Evolutionary conservation across 495 filamentous ascomycete genomes (phyloP).

Genomic region (Thermochaetoides thermophila): DNA sequence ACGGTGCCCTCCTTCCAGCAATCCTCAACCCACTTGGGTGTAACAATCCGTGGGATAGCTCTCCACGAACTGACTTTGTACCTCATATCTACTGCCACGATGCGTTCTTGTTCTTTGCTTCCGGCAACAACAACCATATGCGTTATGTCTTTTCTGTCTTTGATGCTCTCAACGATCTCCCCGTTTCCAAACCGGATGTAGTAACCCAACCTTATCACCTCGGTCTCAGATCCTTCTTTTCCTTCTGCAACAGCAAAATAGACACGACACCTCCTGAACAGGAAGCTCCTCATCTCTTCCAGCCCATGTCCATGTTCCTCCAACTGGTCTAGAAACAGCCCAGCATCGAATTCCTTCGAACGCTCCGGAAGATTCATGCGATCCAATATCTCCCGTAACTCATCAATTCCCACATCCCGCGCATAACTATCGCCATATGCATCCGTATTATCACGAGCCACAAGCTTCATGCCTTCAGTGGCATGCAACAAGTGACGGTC

Average conservation of each 20-base stretch:
- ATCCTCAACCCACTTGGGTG: conserved; percentile 55
- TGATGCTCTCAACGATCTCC: conserved; percentile 27
- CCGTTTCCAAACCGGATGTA: conserved; percentile 53
- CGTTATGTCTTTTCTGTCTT: conserved; percentile 39
- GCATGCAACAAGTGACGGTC: conserved; percentile 40
- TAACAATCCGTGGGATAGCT: conserved; percentile 57
- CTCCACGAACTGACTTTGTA: conserved; percentile 25
- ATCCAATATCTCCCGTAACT: conserved; percentile 44
- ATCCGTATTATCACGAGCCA: conserved; percentile 45
- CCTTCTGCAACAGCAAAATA: conserved; percentile 29
- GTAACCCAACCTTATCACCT: conserved; percentile 22
- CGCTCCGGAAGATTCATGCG: conserved; percentile 22
- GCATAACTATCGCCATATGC: conserved; percentile 72
- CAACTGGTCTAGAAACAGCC: conserved; percentile 37
- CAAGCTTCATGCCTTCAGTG: conserved; percentile 17
- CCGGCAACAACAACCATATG: conserved; percentile 45
- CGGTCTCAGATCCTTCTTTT: conserved; percentile 9
- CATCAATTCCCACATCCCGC: conserved; percentile 48
- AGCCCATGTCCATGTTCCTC: conserved; percentile 38
- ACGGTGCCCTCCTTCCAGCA: conserved; percentile 67
- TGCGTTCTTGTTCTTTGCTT: conserved; percentile 10
- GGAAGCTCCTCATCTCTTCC: conserved; percentile 39
- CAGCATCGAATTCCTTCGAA: conserved; percentile 16
- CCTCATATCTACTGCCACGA: conserved; percentile 29
- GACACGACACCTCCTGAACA: conserved; percentile 50